Conservation (phyloP, 208 protist genomes). For the Porcisia hertigi region DNA sequence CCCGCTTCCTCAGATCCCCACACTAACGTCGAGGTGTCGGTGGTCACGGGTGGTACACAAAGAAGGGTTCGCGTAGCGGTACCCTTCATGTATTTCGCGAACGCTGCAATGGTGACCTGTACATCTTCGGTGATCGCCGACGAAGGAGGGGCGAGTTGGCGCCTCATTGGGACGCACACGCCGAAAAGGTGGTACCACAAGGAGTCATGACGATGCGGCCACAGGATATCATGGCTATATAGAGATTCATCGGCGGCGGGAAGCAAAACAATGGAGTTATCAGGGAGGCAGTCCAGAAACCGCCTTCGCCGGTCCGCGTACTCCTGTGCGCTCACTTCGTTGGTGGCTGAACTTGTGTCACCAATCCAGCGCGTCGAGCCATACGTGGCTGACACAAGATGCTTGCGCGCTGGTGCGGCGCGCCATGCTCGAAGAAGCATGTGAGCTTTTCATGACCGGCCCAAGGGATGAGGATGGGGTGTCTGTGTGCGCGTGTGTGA, state of each 20-base stretch:
- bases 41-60: slow-evolving; percentile 35
- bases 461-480: not conserved
- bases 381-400: not conserved
- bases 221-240: slow-evolving; percentile 42
- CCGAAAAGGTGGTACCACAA: slow-evolving; percentile 66
- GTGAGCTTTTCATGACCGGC: not conserved
- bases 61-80: slow-evolving; percentile 21
- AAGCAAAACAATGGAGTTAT: slow-evolving; percentile 44
- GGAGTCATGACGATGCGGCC: slow-evolving; percentile 41
- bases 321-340: slow-evolving; percentile 21
- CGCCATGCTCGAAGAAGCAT: slow-evolving; percentile 12
- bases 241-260: slow-evolving; percentile 37
- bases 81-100: slow-evolving; percentile 22
- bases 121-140: slow-evolving; percentile 15
- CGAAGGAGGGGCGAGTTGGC: slow-evolving; percentile 23
- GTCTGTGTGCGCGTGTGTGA: not conserved
- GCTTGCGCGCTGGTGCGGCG: not conserved
- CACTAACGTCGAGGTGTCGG: slow-evolving; percentile 22
- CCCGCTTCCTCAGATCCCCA: slow-evolving; percentile 28
- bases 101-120: slow-evolving; percentile 35
- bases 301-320: slow-evolving; percentile 37
- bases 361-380: slow-evolving; percentile 1
- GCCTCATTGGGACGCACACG: slow-evolving; percentile 27
- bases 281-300: slow-evolving; percentile 33
- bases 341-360: not conserved